Evolutionary conservation across 371 early-diverging fungal species (phyloP).

Genomic region (Lichtheimia hyalospora): DNA sequence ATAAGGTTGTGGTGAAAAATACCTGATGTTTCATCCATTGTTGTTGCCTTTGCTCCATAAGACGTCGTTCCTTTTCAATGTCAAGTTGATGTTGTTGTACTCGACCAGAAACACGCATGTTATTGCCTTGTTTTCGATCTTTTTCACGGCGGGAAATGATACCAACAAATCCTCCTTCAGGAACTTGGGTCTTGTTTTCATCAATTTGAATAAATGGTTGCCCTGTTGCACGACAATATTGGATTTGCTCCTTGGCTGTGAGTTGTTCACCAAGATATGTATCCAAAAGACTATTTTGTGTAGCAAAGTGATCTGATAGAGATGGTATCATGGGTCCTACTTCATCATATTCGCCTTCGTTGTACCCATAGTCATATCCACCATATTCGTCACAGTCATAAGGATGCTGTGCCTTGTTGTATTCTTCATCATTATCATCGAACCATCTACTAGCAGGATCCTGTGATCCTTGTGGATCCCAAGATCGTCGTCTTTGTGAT

Average conservation of each 20-base stretch:
- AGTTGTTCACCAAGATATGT: slow-evolving; percentile 43
- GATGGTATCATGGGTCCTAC: slow-evolving; percentile 45
- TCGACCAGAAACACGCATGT: slow-evolving; percentile 32
- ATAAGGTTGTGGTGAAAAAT: neutral
- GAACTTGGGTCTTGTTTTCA: slow-evolving; percentile 29
- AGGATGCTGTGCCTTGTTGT: slow-evolving; percentile 5
- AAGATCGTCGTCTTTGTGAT: slow-evolving; percentile 9
- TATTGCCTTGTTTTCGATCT: slow-evolving; percentile 40
- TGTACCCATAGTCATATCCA: slow-evolving; percentile 10
- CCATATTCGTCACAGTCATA: slow-evolving; percentile 15
- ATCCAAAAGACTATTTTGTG: slow-evolving; percentile 44
- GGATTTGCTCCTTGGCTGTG: slow-evolving; percentile 50
- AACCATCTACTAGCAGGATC: neutral
- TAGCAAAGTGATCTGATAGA: slow-evolving; percentile 48
- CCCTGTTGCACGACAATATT: slow-evolving; percentile 48
- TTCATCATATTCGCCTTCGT: slow-evolving; percentile 23
- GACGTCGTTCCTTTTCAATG: slow-evolving; percentile 44
- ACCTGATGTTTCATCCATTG: slow-evolving; percentile 43
- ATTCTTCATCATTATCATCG: neutral
- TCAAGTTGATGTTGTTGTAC: slow-evolving; percentile 38
- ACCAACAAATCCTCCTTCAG: slow-evolving; percentile 47
- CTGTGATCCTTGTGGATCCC: slow-evolving; percentile 11
- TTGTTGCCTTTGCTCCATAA: slow-evolving; percentile 51
- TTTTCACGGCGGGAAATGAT: slow-evolving; percentile 49
- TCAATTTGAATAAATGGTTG: slow-evolving; percentile 51